A percentile compares a stretch with the other conserved stretches of the same genome.
phyloP scores from a whole-genome alignment of 108 stramenopile species.

The Cyclotella sp. region DNA sequence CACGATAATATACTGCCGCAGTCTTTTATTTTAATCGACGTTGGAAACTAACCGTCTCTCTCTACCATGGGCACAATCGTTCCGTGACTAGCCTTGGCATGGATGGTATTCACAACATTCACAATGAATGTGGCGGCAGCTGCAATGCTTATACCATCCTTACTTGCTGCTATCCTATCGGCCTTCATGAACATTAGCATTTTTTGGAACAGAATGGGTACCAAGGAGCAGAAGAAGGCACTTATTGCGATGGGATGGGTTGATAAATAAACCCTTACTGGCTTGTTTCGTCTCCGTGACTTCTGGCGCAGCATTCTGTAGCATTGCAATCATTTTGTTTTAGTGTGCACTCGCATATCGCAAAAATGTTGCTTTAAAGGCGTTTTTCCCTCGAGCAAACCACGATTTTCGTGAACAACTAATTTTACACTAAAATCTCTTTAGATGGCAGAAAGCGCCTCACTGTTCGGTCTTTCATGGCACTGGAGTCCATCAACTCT shows the following conservation, averaged over 20 bases:
- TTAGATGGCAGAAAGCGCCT: background rate
- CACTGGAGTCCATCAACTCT: background rate
- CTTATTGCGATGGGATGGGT: constrained; percentile 49
- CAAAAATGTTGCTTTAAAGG: too few relatives aligned
- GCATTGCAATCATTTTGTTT: too few relatives aligned
- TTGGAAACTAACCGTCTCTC: too few relatives aligned
- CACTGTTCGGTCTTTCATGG: background rate
- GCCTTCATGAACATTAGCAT: constrained; percentile 68
- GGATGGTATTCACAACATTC: constrained; percentile 53
- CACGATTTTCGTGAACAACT: background rate
- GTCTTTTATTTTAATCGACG: background rate
- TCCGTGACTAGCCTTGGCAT: constrained; percentile 26
- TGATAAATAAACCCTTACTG: background rate
- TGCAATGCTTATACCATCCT: constrained; percentile 57
- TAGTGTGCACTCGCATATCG: too few relatives aligned
- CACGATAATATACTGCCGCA: background rate
- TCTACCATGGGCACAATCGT: background rate
- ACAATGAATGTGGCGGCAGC: constrained; percentile 55
- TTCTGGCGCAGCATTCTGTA: too few relatives aligned
- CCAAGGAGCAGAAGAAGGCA: constrained; percentile 43
- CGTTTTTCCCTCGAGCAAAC: too few relatives aligned
- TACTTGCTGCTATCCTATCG: constrained; percentile 65
- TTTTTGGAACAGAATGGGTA: constrained; percentile 59
- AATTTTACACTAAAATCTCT: background rate
- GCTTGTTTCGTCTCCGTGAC: too few relatives aligned